A percentile compares a stretch with the other conserved stretches of the same genome.
phyloP scores from a whole-genome alignment of 345 rosid species.

The Triadica sebifera region DNA sequence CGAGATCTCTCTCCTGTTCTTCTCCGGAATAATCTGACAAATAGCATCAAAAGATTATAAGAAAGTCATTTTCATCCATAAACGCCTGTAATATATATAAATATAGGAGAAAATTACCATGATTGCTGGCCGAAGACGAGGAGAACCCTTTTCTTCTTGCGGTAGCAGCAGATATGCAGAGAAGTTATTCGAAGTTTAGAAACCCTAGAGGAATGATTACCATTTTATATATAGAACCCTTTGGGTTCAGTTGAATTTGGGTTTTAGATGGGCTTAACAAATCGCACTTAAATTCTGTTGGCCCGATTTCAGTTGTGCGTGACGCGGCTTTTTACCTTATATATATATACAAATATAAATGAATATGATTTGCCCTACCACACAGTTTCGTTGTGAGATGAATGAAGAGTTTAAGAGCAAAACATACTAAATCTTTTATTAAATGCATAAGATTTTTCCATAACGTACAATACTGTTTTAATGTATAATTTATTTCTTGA shows the following conservation, averaged over 20 bases:
- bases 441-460: no score
- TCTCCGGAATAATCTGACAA: conserved; percentile 32
- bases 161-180: neutral
- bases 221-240: neutral
- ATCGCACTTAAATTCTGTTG: neutral
- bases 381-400: no score
- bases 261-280: neutral
- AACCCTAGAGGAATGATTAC: conserved; percentile 16
- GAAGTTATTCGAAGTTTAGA: neutral
- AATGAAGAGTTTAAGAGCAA: no score
- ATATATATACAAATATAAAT: no score
- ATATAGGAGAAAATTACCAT: conserved; percentile 14
- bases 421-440: no score
- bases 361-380: no score
- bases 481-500: no score
- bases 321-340: neutral
- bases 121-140: neutral
- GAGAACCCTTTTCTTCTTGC: neutral
- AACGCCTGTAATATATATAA: neutral
- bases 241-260: neutral
- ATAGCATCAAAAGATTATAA: neutral
- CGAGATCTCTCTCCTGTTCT: conserved; percentile 32
- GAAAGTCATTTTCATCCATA: neutral
- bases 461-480: no score
- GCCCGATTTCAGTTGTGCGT: neutral